These are phyloP conservation scores for Penicillium polonicum DNA, from an alignment of 2,329 filamentous ascomycete genomes.

Conservation along the genomic window DNA sequence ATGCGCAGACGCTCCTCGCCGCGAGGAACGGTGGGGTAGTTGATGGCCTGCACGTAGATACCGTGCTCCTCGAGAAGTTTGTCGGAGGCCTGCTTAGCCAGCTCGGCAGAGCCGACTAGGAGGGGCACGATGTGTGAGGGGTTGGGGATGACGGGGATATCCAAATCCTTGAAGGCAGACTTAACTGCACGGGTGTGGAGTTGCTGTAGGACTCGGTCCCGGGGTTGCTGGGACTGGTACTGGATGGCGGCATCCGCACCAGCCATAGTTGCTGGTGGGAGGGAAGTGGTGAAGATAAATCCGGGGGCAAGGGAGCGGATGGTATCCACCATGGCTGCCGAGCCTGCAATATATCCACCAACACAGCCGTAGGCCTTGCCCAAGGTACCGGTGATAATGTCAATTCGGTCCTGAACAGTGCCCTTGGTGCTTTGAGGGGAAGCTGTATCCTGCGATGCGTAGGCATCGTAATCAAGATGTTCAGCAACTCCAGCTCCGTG, in stretches of 20 bases:
- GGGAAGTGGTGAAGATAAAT: constrained; percentile 97
- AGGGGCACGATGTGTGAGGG: constrained; percentile 95
- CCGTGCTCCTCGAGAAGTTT: constrained; percentile 84
- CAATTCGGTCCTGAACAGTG: constrained; percentile 90
- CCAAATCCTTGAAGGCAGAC: constrained; percentile 70
- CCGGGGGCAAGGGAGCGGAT: constrained; percentile 92
- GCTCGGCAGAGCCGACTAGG: constrained; percentile 87
- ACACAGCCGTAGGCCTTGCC: constrained; percentile 98
- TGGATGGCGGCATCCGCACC: constrained; percentile 89
- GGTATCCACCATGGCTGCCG: constrained; percentile 79
- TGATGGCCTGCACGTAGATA: constrained; percentile 98
- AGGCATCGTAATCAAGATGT: constrained; percentile 90
- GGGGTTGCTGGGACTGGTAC: constrained; percentile 82
- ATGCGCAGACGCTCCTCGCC: constrained; percentile 97
- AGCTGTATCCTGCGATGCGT: constrained; percentile 67
- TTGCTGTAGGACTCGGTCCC: constrained; percentile 89
- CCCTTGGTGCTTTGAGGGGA: constrained; percentile 53
- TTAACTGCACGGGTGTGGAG: constrained; percentile 95
- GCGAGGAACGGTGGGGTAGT: constrained; percentile 96
- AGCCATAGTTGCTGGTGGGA: constrained; percentile 95
- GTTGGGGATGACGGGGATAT: constrained; percentile 97
- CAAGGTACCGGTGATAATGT: constrained; percentile 96
- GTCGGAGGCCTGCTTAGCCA: constrained; percentile 89
- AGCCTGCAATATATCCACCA: constrained; percentile 95
- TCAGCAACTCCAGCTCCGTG: constrained; percentile 94